A percentile compares a stretch with the other conserved stretches of the same genome.
Conservation (phyloP, 2,329 filamentous ascomycete species). For the Pyrenochaeta sp. region DNA sequence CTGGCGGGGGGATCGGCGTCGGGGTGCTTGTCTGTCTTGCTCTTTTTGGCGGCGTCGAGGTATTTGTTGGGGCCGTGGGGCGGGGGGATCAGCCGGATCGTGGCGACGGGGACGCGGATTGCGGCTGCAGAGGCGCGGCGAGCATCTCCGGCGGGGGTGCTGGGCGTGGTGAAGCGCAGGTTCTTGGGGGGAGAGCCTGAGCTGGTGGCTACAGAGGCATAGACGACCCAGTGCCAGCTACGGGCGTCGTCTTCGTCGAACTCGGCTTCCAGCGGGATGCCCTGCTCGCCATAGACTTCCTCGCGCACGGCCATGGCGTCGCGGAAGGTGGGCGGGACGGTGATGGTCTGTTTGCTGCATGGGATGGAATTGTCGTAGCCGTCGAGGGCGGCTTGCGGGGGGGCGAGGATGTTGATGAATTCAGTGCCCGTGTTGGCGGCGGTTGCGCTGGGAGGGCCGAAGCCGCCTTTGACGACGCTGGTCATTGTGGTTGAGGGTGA, state of each 20-base stretch:
- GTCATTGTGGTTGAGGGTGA: constrained; percentile 14
- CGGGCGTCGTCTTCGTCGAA: constrained; percentile 81
- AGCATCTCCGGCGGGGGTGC: constrained; percentile 46
- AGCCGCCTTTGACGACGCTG: constrained; percentile 29
- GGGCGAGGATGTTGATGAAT: constrained; percentile 49
- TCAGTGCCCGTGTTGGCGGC: constrained; percentile 42
- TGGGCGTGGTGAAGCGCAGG: constrained; percentile 52
- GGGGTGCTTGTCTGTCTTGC: constrained; percentile 34
- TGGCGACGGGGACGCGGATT: constrained; percentile 69
- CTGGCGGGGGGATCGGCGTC: constrained; percentile 35
- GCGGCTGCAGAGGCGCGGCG: constrained; percentile 48
- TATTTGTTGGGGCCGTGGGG: constrained; percentile 73
- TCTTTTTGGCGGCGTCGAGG: constrained; percentile 35
- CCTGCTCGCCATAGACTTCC: constrained; percentile 66
- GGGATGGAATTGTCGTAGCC: constrained; percentile 47
- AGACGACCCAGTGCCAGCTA: constrained; percentile 88
- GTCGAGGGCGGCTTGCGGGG: constrained; percentile 43
- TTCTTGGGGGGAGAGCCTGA: constrained; percentile 38
- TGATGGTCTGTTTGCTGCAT: constrained; percentile 40
- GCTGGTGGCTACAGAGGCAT: constrained; percentile 66
- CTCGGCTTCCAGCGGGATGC: constrained; percentile 70
- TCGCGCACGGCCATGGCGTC: constrained; percentile 66
- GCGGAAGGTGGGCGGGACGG: constrained; percentile 54
- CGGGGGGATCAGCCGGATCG: constrained; percentile 81
- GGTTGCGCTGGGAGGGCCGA: constrained; percentile 20